Base-by-base conservation (phyloP, 2,329 filamentous ascomycete species). In the Juglanconis juglandina region DNA sequence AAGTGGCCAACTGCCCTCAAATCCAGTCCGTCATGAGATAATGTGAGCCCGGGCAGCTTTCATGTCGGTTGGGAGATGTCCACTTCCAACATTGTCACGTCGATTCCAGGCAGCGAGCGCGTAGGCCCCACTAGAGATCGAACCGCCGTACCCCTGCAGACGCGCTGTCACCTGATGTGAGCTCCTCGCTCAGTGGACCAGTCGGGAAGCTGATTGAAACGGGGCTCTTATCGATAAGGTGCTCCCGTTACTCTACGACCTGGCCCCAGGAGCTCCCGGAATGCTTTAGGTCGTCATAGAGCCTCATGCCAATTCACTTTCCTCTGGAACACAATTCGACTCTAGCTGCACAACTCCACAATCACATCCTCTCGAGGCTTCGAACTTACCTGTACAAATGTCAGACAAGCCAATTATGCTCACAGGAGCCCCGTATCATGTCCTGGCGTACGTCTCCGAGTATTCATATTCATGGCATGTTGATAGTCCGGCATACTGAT, bases 351-450 rank as follows among this genome's bases (percentile, higher is more conserved):
- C 32, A 5, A 13, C 3, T 51, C 24, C 14, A 10, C 33, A 33
- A 1, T 30, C 24, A 34, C 13, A 53, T 52, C 11, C 8, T 10
- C 11, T 39, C 39, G 8, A 24, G 24, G 24, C 24, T 24, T 24
- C 24, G 24, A 24, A 24, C 24, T 24, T 46, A 33, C 6, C 9
- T 34, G 33, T 56, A 66, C 77, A 67, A 57, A 84, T 84, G 81
- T 68, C 75, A 10, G 72, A 68, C 10, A 51, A 69, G 59, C 81
- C 83, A 24, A 74, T 84, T 14, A 72, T 91, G 60, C 81, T 84
- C 61, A 87, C 87, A 30, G 82, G 84, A 52, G 88, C 84, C 51
- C 88, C 89, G 13, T 94, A 92, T 75, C 91, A 94, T 73, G 83
- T 94, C 62, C 77, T 93, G 63, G 86, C 87, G 87, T 91, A 80